Conservation (phyloP, 352 stramenopile genomes). For the Peronospora destructor region DNA sequence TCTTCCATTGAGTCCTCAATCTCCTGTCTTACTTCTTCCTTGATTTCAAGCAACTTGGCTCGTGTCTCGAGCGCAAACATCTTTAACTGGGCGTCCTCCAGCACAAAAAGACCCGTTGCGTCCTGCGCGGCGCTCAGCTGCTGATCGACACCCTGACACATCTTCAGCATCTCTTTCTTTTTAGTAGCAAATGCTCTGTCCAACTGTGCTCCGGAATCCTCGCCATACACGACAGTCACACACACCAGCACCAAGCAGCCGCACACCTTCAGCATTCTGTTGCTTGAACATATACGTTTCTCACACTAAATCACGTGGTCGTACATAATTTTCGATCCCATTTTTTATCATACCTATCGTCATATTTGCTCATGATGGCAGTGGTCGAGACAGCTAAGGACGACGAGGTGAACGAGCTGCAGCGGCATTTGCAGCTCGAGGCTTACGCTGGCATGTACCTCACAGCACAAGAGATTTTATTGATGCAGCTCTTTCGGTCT, state of each 20-base stretch:
- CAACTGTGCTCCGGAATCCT: not conserved
- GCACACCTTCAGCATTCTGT: not conserved
- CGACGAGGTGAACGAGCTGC: conserved; percentile 51
- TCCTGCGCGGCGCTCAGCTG: conserved; percentile 18
- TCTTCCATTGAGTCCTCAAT: conserved; percentile 11
- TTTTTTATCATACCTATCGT: not conserved
- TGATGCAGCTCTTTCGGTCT: conserved; percentile 60
- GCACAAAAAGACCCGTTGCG: conserved; percentile 19
- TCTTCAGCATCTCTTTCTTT: conserved; percentile 12
- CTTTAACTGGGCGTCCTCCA: conserved; percentile 20
- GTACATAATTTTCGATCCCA: not conserved
- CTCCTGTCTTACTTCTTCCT: conserved; percentile 11
- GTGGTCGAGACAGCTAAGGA: conserved; percentile 31
- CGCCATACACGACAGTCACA: not conserved
- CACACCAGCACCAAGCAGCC: conserved; percentile 11
- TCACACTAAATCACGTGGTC: not conserved
- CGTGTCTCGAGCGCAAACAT: conserved; percentile 20
- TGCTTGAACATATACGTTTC: not conserved
- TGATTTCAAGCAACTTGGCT: conserved; percentile 8
- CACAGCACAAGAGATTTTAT: conserved; percentile 68
- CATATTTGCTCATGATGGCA: conserved; percentile 12
- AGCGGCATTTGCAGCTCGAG: conserved; percentile 72
- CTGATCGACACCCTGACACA: conserved; percentile 13
- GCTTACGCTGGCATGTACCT: conserved; percentile 65
- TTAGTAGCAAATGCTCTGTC: conserved; percentile 3